Evolutionary conservation across 306 rosid genomes (phyloP).

Genomic region (Prunus padus): DNA sequence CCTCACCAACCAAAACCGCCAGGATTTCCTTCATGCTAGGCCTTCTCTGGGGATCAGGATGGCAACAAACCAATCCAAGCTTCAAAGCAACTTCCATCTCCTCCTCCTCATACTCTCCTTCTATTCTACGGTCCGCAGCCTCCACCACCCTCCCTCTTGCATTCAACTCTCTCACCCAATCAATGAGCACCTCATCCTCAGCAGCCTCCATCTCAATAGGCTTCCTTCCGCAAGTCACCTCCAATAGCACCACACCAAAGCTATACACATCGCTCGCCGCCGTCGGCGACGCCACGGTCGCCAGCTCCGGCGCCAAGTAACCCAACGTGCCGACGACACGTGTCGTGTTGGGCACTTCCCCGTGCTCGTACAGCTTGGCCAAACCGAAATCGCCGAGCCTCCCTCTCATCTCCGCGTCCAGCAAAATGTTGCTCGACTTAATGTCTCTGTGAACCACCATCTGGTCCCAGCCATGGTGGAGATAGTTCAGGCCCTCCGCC

Average conservation of each 20-base stretch:
- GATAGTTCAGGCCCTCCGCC: constrained; percentile 80
- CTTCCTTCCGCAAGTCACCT: constrained; percentile 80
- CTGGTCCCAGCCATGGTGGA: constrained; percentile 92
- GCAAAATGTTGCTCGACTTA: constrained; percentile 72
- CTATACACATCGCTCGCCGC: constrained; percentile 79
- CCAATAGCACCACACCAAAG: constrained; percentile 85
- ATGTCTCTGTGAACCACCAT: constrained; percentile 84
- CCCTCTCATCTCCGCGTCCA: constrained; percentile 75
- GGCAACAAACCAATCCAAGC: constrained; percentile 90
- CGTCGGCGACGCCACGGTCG: constrained; percentile 57
- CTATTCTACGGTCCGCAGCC: constrained; percentile 61
- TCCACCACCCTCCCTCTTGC: constrained; percentile 36
- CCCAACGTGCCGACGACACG: constrained; percentile 90
- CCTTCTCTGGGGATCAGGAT: constrained; percentile 72
- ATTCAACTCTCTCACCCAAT: constrained; percentile 79
- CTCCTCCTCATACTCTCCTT: constrained; percentile 45
- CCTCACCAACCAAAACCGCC: constrained; percentile 55
- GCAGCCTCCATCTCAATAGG: constrained; percentile 53
- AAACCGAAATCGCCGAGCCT: constrained; percentile 85
- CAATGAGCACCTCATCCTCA: constrained; percentile 74
- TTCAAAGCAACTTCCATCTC: constrained; percentile 73
- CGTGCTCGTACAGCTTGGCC: constrained; percentile 87
- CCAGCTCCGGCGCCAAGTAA: constrained; percentile 85
- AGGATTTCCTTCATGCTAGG: constrained; percentile 83
- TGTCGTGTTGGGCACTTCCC: constrained; percentile 76